Conservation (phyloP, 345 rosid genomes). For the Syzygium oleosum region DNA sequence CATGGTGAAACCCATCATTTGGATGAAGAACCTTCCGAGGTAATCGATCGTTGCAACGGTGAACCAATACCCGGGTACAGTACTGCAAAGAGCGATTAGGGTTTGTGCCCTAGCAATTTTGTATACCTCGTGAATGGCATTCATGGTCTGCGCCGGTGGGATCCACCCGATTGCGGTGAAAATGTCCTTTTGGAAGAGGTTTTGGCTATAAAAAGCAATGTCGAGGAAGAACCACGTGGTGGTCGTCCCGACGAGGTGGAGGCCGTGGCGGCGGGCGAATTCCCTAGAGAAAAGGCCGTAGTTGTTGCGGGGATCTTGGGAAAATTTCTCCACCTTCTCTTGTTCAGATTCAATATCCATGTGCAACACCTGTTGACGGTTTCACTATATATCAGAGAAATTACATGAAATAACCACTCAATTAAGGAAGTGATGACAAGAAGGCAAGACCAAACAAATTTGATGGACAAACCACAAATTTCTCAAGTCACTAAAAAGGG, state of each 20-base stretch:
- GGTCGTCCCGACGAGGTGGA: constrained; percentile 34
- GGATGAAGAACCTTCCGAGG: constrained; percentile 8
- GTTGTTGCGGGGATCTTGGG: neutral
- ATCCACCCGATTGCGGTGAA: constrained; percentile 1
- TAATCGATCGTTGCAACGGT: constrained; percentile 5
- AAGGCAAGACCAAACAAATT: neutral
- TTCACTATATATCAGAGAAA: neutral
- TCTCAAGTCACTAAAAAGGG: neutral
- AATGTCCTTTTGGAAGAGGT: constrained; percentile 40
- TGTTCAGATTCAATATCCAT: constrained; percentile 5
- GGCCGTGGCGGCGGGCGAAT: constrained; percentile 29
- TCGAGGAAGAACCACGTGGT: constrained; percentile 39
- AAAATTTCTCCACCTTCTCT: neutral
- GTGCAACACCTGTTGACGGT: constrained; percentile 1
- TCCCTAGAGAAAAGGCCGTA: constrained; percentile 14
- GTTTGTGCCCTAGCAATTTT: constrained; percentile 5
- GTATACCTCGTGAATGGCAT: neutral
- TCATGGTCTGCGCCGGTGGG: neutral
- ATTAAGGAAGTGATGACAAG: neutral
- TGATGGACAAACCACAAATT: neutral
- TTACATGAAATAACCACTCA: neutral
- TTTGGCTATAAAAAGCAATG: constrained; percentile 17
- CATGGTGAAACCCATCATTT: constrained; percentile 9
- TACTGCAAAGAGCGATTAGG: constrained; percentile 9
- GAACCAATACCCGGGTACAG: constrained; percentile 11